Evolutionary conservation across 2,329 filamentous ascomycete species (phyloP), one percentile per base, ranked within the genome.

Genomic region (Exophiala calicioides): DNA sequence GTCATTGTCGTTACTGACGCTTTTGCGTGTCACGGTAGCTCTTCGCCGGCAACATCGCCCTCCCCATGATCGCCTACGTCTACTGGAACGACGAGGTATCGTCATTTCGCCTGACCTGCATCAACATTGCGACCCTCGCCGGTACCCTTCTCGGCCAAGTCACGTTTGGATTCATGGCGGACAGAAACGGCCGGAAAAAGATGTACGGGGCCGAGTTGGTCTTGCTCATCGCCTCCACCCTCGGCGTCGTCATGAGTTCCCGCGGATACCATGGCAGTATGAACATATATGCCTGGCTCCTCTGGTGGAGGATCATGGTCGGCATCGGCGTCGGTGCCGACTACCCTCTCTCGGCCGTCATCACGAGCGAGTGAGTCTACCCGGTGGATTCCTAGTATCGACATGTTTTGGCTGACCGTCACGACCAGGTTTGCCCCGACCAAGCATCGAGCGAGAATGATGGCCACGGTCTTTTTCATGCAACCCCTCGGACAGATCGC

Each of bases 401-500:
- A n/a, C n/a, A n/a, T n/a, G n/a, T n/a, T n/a, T n/a, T n/a, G 35
- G 45, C 43, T 31, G 54, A 52, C 37, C 15, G n/a, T 38, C n/a
- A n/a, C 38, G 15, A 18, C 38, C 15, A 73, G 70, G 52, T 74
- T 75, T 43, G 71, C 72, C 3, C 70, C 72, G 0, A 85, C 80
- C 0, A 77, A 76, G 36, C 81, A 81, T n/a, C 71, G 83, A 37
- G 78, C 78, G n/a, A 79, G 75, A 15, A 86, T 86, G 82, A 69
- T 86, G 54, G 79, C 82, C 4, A 76, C 76, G 3, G 81, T 86
- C 23, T 86, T 86, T 61, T 73, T 84, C 57, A 85, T 84, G 78
- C 83, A 86, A 56, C 81, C 83, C 1, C 67, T 86, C 6, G 83
- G 83, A 4, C 82, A 86, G 59, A 77, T 84, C 2, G 70, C 82